These are phyloP conservation scores for Coemansia sp. DNA, from an alignment of 192 early-diverging fungal genomes.

Conservation along the genomic window DNA sequence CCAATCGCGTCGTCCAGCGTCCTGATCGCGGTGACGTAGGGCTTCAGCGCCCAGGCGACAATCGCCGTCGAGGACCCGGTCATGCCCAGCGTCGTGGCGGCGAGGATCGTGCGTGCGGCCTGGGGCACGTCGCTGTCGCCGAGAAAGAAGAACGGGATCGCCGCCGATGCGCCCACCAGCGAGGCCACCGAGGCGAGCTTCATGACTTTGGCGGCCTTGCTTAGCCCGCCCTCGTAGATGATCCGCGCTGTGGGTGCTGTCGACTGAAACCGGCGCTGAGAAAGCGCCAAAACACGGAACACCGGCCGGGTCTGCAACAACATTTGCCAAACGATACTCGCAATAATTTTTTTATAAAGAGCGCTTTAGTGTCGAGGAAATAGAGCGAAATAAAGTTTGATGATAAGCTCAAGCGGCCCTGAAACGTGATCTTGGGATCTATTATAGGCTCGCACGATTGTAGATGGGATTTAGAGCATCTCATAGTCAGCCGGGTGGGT, in stretches of 20 bases:
- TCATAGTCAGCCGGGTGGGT: constrained; percentile 26
- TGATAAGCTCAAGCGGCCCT: no score
- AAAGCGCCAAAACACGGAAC: no score
- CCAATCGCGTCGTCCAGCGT: not conserved
- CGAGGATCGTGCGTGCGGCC: constrained; percentile 34
- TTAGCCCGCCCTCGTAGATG: constrained; percentile 34
- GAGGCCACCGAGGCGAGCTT: constrained; percentile 45
- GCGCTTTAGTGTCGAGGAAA: not conserved
- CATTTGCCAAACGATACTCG: not conserved
- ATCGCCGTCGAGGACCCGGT: constrained; percentile 39
- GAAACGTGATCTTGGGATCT: no score
- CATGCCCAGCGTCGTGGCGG: constrained; percentile 38
- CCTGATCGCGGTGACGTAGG: constrained; percentile 24
- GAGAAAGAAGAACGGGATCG: constrained; percentile 41
- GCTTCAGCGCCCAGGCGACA: constrained; percentile 33
- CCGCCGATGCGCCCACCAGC: constrained; percentile 32
- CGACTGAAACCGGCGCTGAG: constrained; percentile 7
- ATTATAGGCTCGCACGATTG: no score
- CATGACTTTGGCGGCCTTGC: constrained; percentile 41
- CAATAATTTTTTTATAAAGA: no score
- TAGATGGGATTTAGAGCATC: constrained; percentile 1
- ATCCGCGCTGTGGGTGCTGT: not conserved
- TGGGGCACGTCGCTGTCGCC: constrained; percentile 41
- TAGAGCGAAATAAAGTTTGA: not conserved
- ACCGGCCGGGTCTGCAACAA: no score